phyloP scores from a whole-genome alignment of 441 rosid genomes.

The Biscutella auriculata region DNA sequence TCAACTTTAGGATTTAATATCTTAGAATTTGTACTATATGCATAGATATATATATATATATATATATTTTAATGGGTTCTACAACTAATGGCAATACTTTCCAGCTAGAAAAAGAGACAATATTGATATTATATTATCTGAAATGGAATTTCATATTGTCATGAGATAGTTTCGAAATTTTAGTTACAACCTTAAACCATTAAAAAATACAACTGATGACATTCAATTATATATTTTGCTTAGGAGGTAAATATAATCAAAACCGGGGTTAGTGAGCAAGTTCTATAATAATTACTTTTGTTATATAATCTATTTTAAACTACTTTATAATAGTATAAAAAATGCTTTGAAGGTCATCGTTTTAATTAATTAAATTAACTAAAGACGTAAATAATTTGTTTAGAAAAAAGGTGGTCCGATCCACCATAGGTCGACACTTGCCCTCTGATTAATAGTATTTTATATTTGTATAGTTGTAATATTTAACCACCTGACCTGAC shows the following conservation, averaged over 20 bases:
- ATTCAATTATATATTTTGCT: neutral
- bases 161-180: neutral
- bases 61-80: neutral
- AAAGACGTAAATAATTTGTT: conserved; percentile 8
- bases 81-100: neutral
- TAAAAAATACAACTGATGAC: neutral
- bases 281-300: neutral
- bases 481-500: neutral
- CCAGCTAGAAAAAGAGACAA: no score
- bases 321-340: neutral
- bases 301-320: neutral
- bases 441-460: neutral
- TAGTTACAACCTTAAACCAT: neutral
- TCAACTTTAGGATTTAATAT: conserved; percentile 4
- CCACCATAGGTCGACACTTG: conserved; percentile 9
- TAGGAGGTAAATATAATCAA: neutral
- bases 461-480: conserved; percentile 6
- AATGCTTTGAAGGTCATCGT: conserved; percentile 5
- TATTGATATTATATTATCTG: no score
- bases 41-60: no score
- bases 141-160: neutral
- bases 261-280: neutral
- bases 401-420: conserved; percentile 8
- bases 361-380: neutral
- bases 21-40: neutral